Conservation (phyloP, 352 stramenopile genomes). For the Thalassiosira livingstoniorum region DNA sequence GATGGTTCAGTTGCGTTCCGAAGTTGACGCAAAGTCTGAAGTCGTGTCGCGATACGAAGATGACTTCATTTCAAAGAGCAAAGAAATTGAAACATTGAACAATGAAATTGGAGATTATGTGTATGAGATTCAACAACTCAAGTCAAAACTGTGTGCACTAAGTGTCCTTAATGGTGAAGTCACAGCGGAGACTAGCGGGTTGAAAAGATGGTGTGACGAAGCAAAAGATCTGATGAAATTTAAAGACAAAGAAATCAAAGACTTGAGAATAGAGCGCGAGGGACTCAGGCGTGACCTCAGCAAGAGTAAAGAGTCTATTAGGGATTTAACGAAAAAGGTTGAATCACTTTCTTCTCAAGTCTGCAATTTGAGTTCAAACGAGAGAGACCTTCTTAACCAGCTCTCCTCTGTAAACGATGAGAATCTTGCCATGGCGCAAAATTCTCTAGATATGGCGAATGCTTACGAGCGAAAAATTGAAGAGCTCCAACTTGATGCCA, state of each 20-base stretch:
- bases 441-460: conserved; percentile 15
- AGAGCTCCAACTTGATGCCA: conserved; percentile 10
- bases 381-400: conserved; percentile 25
- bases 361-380: too few species aligned
- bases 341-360: too few species aligned
- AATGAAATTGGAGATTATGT: too few species aligned
- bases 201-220: too few species aligned
- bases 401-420: conserved; percentile 27
- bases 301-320: conserved; percentile 7
- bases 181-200: too few species aligned
- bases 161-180: too few species aligned
- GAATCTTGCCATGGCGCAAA: conserved; percentile 1
- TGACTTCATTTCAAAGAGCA: conserved; percentile 10
- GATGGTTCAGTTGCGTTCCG: not conserved
- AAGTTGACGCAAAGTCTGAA: not conserved
- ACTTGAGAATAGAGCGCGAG: conserved; percentile 30
- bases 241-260: not conserved
- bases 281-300: conserved; percentile 28
- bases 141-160: too few species aligned
- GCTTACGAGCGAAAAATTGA: conserved; percentile 22
- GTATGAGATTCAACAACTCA: too few species aligned
- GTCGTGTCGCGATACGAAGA: conserved; percentile 19
- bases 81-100: not conserved
- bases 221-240: not conserved
- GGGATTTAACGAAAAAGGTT: too few species aligned